Evolutionary conservation across 768 basidiomycete genomes (phyloP).

Genomic region (Leccinum boreale): DNA sequence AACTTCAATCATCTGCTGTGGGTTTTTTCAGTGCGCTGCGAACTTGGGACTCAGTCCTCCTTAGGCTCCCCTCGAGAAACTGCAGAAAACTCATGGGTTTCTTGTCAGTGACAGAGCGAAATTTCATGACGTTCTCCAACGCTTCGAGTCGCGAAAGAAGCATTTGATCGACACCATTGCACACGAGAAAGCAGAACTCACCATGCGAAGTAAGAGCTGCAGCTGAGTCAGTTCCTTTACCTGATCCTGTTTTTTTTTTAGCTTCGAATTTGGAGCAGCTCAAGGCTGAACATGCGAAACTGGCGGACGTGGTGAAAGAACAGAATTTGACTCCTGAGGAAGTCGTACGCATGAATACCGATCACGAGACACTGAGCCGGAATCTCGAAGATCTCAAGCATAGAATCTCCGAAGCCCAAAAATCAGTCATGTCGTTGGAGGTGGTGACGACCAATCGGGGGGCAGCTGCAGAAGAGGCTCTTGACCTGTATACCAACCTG

Average conservation of each 20-base stretch:
- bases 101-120: slow-evolving; percentile 75
- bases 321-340: slow-evolving; percentile 94
- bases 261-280: slow-evolving; percentile 62
- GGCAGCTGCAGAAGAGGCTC: slow-evolving; percentile 76
- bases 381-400: slow-evolving; percentile 74
- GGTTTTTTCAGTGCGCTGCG: slow-evolving; percentile 2
- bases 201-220: slow-evolving; percentile 44
- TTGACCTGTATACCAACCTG: slow-evolving; percentile 74
- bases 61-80: slow-evolving; percentile 63
- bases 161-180: slow-evolving; percentile 65
- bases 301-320: slow-evolving; percentile 65
- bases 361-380: slow-evolving; percentile 74
- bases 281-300: slow-evolving; percentile 58
- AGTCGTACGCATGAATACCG: slow-evolving; percentile 85
- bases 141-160: slow-evolving; percentile 67
- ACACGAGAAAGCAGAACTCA: slow-evolving; percentile 63
- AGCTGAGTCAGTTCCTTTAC: not conserved
- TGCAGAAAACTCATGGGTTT: slow-evolving; percentile 58
- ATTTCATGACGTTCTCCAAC: slow-evolving; percentile 69
- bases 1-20: slow-evolving; percentile 63
- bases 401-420: slow-evolving; percentile 72
- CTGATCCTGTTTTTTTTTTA: slow-evolving; percentile 27
- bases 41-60: not conserved
- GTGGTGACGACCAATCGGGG: slow-evolving; percentile 78
- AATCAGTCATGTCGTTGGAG: slow-evolving; percentile 74